These are phyloP conservation scores for Coemansia asiatica DNA, from an alignment of 192 early-diverging fungal genomes.

Conservation along the genomic window DNA sequence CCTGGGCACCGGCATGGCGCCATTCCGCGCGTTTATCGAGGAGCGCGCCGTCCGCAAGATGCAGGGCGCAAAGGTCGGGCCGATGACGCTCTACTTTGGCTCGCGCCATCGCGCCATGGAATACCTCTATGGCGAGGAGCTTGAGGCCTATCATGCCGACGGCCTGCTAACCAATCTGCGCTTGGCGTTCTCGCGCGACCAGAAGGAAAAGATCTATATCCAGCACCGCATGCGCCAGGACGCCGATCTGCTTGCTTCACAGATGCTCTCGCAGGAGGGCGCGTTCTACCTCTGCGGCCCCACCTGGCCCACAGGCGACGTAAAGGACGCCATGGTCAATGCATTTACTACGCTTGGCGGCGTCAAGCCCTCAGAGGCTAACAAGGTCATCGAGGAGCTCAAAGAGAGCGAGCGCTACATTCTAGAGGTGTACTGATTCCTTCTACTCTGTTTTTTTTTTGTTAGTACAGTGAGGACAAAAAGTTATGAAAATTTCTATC, in stretches of 20 bases:
- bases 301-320: constrained; percentile 94
- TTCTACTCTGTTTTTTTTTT: too few relatives aligned
- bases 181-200: constrained; percentile 94
- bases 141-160: constrained; percentile 91
- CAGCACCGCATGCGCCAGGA: constrained; percentile 95
- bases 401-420: constrained; percentile 93
- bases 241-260: constrained; percentile 66
- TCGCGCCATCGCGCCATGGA: constrained; percentile 91
- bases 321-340: constrained; percentile 83
- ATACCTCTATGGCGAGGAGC: constrained; percentile 95
- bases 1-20: constrained; percentile 97
- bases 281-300: constrained; percentile 97
- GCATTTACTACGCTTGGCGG: constrained; percentile 67
- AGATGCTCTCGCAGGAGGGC: constrained; percentile 74
- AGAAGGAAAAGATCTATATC: constrained; percentile 92
- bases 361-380: constrained; percentile 64
- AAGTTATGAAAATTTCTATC: too few relatives aligned
- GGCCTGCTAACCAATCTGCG: constrained; percentile 86
- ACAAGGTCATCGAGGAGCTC: constrained; percentile 77
- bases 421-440: constrained; percentile 78
- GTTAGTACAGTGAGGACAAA: too few relatives aligned
- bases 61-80: constrained; percentile 80
- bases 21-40: constrained; percentile 96
- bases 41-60: constrained; percentile 82
- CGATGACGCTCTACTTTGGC: constrained; percentile 95